Evolutionary conservation across 805 yeast genomes (phyloP).

Genomic region (Hanseniaspora guilliermondii): DNA sequence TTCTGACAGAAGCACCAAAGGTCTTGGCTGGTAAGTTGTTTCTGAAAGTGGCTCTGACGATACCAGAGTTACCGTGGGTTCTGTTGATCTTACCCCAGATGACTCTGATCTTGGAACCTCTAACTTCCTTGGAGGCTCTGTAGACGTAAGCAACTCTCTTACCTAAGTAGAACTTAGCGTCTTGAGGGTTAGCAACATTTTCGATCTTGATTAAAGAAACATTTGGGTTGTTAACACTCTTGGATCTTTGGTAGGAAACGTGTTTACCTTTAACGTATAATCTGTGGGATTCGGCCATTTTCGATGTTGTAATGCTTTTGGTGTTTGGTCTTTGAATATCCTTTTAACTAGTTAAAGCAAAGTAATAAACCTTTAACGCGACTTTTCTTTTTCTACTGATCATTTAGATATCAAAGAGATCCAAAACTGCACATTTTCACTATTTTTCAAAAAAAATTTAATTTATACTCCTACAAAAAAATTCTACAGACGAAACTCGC

Average conservation of each 20-base stretch:
- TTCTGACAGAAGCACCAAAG: slow-evolving; percentile 98
- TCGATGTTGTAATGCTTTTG: slow-evolving; percentile 20
- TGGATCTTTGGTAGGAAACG: slow-evolving; percentile 98
- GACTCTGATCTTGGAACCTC: slow-evolving; percentile 98
- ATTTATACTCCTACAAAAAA: background rate
- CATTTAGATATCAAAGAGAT: slow-evolving; percentile 7
- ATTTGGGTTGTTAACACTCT: slow-evolving; percentile 96
- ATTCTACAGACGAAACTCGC: background rate
- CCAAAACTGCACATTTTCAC: background rate
- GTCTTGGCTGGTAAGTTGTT: slow-evolving; percentile 98
- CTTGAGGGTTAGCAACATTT: slow-evolving; percentile 84
- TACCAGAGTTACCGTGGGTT: slow-evolving; percentile 97
- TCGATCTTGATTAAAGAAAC: slow-evolving; percentile 93
- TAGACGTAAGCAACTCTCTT: slow-evolving; percentile 98
- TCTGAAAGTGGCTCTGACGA: slow-evolving; percentile 98
- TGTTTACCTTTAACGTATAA: slow-evolving; percentile 99
- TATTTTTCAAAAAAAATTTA: background rate
- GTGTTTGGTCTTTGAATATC: slow-evolving; percentile 2
- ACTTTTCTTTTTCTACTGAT: slow-evolving; percentile 3
- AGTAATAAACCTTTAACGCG: background rate
- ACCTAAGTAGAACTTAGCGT: slow-evolving; percentile 98
- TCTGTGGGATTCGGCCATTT: slow-evolving; percentile 96
- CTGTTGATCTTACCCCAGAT: slow-evolving; percentile 99
- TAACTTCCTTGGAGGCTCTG: slow-evolving; percentile 95
- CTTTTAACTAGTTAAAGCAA: background rate